Evolutionary conservation across 768 basidiomycete genomes (phyloP).

Genomic region (Steccherinum ochraceum): DNA sequence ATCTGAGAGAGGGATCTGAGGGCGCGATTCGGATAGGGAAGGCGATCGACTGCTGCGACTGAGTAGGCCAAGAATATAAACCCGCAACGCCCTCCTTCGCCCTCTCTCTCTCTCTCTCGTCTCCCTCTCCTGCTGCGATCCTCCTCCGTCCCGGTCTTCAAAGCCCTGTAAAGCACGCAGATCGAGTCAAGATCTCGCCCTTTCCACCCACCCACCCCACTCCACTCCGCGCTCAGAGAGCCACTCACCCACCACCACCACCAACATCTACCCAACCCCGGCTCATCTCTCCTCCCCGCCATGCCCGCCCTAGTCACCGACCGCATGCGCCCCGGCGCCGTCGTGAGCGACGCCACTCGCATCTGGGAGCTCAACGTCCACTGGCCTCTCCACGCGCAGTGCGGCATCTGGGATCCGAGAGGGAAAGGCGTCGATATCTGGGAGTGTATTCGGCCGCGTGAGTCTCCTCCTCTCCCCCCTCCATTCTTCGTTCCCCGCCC

Average conservation of each 20-base stretch:
- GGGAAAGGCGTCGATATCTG: conserved; percentile 67
- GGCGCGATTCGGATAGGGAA: too few species aligned
- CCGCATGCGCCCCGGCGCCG: conserved; percentile 24
- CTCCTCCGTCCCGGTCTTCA: too few species aligned
- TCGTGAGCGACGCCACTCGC: conserved; percentile 60
- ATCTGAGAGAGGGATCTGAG: not conserved
- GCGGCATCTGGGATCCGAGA: conserved; percentile 64
- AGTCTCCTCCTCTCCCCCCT: conserved; percentile 24
- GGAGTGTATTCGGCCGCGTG: conserved; percentile 69
- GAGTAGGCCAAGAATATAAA: not conserved
- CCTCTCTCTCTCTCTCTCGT: too few species aligned
- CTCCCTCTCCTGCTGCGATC: too few species aligned
- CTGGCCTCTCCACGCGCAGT: conserved; percentile 62
- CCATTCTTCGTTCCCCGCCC: not conserved
- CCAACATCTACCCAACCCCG: not conserved
- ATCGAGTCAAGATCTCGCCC: too few species aligned
- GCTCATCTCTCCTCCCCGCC: not conserved
- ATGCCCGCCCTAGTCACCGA: conserved; percentile 1
- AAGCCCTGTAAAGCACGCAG: too few species aligned
- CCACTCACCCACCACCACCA: not conserved
- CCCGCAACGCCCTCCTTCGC: not conserved
- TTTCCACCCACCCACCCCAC: too few species aligned
- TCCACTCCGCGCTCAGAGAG: too few species aligned
- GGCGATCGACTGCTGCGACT: too few species aligned
- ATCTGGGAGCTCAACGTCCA: conserved; percentile 66